phyloP scores from a whole-genome alignment of 2,329 filamentous ascomycete genomes.

The Myrmaecium sp. region DNA sequence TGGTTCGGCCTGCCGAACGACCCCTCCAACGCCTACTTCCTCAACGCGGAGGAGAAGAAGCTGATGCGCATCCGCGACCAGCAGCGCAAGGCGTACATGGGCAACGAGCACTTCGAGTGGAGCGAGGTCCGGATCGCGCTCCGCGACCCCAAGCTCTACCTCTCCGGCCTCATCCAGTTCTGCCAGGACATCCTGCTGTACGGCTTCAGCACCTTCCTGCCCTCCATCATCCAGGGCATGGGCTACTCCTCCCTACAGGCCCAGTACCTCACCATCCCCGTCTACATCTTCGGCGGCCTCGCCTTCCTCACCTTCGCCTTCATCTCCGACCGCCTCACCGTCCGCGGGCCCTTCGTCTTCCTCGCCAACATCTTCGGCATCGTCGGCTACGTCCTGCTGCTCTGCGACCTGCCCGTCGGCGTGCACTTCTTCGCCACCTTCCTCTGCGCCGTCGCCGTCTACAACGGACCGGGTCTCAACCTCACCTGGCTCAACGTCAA shows the following conservation, averaged over 20 bases:
- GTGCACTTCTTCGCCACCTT: constrained; percentile 12
- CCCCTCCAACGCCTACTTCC: constrained; percentile 30
- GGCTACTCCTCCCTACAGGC: constrained; percentile 34
- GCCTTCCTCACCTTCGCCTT: constrained; percentile 29
- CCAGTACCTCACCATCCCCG: constrained; percentile 39
- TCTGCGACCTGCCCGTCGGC: constrained; percentile 2
- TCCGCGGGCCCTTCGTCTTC: constrained; percentile 9
- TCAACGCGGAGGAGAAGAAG: constrained; percentile 30
- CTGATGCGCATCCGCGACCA: constrained; percentile 33
- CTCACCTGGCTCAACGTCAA: constrained; percentile 33
- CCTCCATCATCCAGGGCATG: constrained; percentile 36
- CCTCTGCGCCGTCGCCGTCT: constrained; percentile 10
- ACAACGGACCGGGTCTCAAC: constrained; percentile 24
- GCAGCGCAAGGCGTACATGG: constrained; percentile 32
- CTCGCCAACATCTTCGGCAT: constrained; percentile 8
- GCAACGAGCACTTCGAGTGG: constrained; percentile 33
- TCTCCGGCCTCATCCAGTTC: constrained; percentile 33
- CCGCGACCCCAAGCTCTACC: constrained; percentile 34
- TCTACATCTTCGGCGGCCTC: constrained; percentile 35
- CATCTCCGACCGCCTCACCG: constrained; percentile 25
- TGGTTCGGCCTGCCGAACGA: constrained; percentile 33
- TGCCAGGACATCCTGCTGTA: constrained; percentile 36
- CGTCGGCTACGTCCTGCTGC: constrained; percentile 9
- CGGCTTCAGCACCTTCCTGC: constrained; percentile 42
- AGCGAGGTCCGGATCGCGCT: constrained; percentile 31